Evolutionary conservation across 768 basidiomycete genomes (phyloP).

Genomic region (Panus rudis): DNA sequence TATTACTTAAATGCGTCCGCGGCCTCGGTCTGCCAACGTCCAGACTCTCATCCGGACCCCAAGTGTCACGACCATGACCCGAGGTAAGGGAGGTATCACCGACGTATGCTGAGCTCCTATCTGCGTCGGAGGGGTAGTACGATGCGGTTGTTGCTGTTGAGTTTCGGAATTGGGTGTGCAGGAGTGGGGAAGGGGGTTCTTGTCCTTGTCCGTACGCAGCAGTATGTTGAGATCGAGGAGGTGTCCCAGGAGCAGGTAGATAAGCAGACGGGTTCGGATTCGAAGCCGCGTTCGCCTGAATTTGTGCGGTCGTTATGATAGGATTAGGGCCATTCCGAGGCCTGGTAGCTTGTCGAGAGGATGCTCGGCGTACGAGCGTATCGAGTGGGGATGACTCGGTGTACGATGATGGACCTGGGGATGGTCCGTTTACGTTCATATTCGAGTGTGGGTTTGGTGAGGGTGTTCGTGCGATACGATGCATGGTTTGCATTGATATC

Average conservation of each 20-base stretch:
- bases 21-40: not conserved
- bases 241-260: slow-evolving; percentile 10
- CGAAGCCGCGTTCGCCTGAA: slow-evolving; percentile 11
- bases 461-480: too few species aligned
- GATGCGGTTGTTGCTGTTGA: slow-evolving; percentile 30
- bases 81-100: not conserved
- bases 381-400: slow-evolving; percentile 56
- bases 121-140: slow-evolving; percentile 23
- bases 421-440: too few species aligned
- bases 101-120: slow-evolving; percentile 3
- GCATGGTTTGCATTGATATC: too few species aligned
- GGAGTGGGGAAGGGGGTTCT: slow-evolving; percentile 37
- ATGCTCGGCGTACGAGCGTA: slow-evolving; percentile 47
- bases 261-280: slow-evolving; percentile 3
- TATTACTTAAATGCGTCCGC: not conserved
- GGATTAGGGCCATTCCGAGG: too few species aligned
- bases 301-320: too few species aligned
- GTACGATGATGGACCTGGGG: too few species aligned
- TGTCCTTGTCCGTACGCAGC: slow-evolving; percentile 2
- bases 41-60: not conserved
- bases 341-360: slow-evolving; percentile 42
- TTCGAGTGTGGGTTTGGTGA: too few species aligned
- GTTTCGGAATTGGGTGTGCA: slow-evolving; percentile 41
- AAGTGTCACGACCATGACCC: not conserved
- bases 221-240: slow-evolving; percentile 8